Base-by-base conservation (phyloP, 2,329 filamentous ascomycete genomes). In the Exophiala aquamarina region DNA sequence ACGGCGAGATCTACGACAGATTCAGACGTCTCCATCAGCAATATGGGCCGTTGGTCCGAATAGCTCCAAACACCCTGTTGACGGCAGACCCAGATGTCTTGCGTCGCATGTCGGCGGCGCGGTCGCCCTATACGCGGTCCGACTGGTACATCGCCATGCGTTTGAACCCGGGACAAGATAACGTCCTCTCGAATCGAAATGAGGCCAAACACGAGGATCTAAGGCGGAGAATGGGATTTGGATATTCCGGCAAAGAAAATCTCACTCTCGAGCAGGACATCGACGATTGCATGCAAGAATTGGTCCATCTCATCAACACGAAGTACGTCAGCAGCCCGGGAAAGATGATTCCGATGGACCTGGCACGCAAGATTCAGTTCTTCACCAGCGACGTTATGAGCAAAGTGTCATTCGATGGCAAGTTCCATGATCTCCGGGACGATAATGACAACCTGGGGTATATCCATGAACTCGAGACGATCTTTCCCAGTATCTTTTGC, bases 121-220 rank as follows among this genome's bases (percentile, higher is more conserved):
- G 53, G 10, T 54, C 50, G 8, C 36, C 39, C n/a, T 58, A 56
- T 38, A 46, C 39, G 8, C 41, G 54, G 21, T 41, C 44, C 11
- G 39, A 50, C 20, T 58, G 51, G 49, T 57, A 53, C 41, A 38
- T 42, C 7, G 51, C 41, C 21, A 39, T 52, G 38, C 46, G 43
- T 10, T 20, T 58, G 11, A 40, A 47, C 39, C 54, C 52, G 3
- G 33, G 41, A 17, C 32, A 44, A 17, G 44, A 55, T 32, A 57
- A 57, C 23, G 38, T 57, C 15, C 19, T 57, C 10, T 50, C 48
- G n/a, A 23, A 39, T 17, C 34, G 23, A 11, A 37, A 53, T 33
- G 51, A 52, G 28, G 32, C 10, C 13, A 37, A 43, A 17, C 56
- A 58, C 39, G 46, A 50, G 2, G 51, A 47, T 9, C 41, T 55